Conservation (phyloP, 1,284 basidiomycete genomes). For the Cerioporus squamosus region DNA sequence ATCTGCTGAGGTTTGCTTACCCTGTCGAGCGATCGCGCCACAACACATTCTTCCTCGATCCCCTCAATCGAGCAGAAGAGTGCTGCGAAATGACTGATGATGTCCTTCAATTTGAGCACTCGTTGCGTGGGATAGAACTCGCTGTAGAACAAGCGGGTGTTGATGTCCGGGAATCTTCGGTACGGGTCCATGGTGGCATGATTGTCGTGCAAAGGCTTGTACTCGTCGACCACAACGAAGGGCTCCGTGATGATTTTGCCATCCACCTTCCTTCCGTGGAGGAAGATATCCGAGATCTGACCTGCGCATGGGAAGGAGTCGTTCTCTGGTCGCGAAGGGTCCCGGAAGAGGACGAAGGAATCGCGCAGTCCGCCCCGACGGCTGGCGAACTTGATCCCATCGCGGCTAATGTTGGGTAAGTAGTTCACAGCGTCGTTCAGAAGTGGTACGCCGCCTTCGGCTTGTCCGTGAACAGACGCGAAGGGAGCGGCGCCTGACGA, state of each 20-base stretch:
- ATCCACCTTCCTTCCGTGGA: not conserved
- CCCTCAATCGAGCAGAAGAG: not conserved
- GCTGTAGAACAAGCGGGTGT: conserved; percentile 3
- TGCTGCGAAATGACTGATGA: conserved; percentile 10
- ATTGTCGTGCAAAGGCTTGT: not conserved
- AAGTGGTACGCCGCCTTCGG: too few relatives aligned
- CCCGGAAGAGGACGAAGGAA: too few relatives aligned
- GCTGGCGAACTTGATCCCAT: too few relatives aligned
- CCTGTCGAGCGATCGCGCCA: conserved; percentile 9
- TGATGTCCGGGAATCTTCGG: not conserved
- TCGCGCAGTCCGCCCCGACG: too few relatives aligned
- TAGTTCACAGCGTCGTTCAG: too few relatives aligned
- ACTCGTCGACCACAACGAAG: conserved; percentile 5
- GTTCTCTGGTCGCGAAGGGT: too few relatives aligned
- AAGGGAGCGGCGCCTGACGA: too few relatives aligned
- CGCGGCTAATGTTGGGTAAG: too few relatives aligned
- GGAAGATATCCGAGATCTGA: conserved; percentile 1
- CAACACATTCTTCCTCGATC: conserved; percentile 8
- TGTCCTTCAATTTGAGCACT: not conserved
- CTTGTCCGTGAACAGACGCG: too few relatives aligned
- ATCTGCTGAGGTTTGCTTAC: too few relatives aligned
- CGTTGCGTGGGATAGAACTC: not conserved
- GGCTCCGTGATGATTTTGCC: not conserved
- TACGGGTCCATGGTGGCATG: conserved; percentile 1
- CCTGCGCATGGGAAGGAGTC: not conserved